These are phyloP conservation scores for Pisolithus microcarpus DNA, from an alignment of 768 basidiomycete species.

Conservation along the genomic window DNA sequence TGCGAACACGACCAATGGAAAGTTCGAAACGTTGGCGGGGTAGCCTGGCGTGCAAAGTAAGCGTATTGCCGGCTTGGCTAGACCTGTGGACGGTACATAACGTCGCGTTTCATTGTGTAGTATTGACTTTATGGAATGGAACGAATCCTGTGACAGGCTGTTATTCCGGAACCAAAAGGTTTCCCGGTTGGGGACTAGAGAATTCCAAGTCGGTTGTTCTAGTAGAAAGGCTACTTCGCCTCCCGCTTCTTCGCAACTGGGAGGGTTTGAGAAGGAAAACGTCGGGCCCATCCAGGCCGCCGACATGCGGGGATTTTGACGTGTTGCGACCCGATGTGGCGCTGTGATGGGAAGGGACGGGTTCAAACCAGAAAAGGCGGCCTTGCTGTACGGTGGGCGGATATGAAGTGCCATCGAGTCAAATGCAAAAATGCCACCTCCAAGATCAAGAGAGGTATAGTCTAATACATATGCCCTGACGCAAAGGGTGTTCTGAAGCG, in stretches of 20 bases:
- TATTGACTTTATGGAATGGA: neutral
- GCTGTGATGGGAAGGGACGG: too few relatives aligned
- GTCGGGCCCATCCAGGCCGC: too few relatives aligned
- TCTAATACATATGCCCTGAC: neutral
- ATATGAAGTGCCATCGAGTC: conserved; percentile 24
- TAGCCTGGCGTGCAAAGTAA: neutral
- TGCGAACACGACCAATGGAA: neutral
- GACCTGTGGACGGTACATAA: neutral
- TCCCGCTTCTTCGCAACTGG: too few relatives aligned
- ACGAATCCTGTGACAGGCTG: neutral
- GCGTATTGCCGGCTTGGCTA: neutral
- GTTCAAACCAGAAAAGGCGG: conserved; percentile 6
- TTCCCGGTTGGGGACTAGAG: neutral
- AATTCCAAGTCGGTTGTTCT: neutral
- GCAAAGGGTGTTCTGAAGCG: neutral
- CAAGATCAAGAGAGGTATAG: neutral
- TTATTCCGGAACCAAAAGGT: neutral
- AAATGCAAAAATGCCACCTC: neutral
- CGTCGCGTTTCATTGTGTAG: neutral
- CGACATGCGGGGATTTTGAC: too few relatives aligned
- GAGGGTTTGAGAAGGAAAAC: too few relatives aligned
- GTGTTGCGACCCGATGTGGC: too few relatives aligned
- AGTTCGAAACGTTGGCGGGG: neutral
- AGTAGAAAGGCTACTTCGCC: neutral
- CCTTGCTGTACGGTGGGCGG: conserved; percentile 14